Conservation (phyloP, 78 protist genomes). For the slime mould (Dictyostelium discoideum) region dicty_2.7 NC_007091.3:3712501-3713000, state of each 20-base stretch:
- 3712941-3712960: conserved; percentile 63
- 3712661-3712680: conserved; percentile 35
- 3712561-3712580: conserved; percentile 81
- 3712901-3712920: conserved; percentile 36
- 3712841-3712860: background rate
- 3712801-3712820: conserved; percentile 27
- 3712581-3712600: conserved; percentile 16
- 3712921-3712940: conserved; percentile 61
- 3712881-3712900: conserved; percentile 26
- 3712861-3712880: background rate
- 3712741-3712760: conserved; percentile 43
- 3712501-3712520: conserved; percentile 31
- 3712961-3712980: conserved; percentile 35
- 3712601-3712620: conserved; percentile 76
- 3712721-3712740: conserved; percentile 16
- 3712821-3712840: background rate
- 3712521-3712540: conserved; percentile 62
- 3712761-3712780: conserved; percentile 55
- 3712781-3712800: conserved; percentile 58
- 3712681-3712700: conserved; percentile 2
- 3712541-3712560: conserved; percentile 65
- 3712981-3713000: conserved; percentile 27
- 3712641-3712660: conserved; percentile 55
- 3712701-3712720: background rate
- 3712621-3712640: conserved; percentile 78